Evolutionary conservation across 208 protist species (phyloP).

Genomic region (Leishmania turanica): DNA sequence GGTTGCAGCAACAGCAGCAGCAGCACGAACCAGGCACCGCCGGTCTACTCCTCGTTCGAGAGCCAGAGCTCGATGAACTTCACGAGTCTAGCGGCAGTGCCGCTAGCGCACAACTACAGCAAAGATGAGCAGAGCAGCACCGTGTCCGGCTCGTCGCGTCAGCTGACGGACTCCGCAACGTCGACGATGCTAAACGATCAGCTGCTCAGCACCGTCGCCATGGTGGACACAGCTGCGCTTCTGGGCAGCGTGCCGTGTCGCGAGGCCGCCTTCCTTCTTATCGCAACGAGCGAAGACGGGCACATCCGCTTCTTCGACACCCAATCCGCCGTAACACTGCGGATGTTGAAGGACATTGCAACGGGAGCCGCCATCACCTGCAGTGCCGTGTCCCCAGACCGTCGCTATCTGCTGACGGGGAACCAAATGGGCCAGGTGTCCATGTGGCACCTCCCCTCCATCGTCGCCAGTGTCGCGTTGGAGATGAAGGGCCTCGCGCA

Average conservation of each 20-base stretch:
- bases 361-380: constrained; percentile 84
- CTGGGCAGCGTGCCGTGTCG: constrained; percentile 20
- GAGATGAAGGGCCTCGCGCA: constrained; percentile 28
- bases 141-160: constrained; percentile 18
- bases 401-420: constrained; percentile 74
- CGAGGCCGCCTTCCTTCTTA: constrained; percentile 39
- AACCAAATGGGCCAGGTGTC: constrained; percentile 84
- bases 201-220: constrained; percentile 19
- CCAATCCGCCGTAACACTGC: constrained; percentile 44
- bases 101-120: constrained; percentile 24
- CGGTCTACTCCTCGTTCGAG: constrained; percentile 69
- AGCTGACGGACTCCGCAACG: constrained; percentile 15
- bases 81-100: constrained; percentile 76
- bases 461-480: constrained; percentile 57
- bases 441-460: constrained; percentile 84
- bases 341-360: constrained; percentile 67
- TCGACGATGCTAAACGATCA: constrained; percentile 22
- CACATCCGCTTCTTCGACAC: constrained; percentile 86
- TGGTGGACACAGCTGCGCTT: constrained; percentile 10
- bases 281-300: constrained; percentile 83
- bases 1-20: neutral
- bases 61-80: constrained; percentile 82
- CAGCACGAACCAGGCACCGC: constrained; percentile 40
- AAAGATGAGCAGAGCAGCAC: constrained; percentile 23
- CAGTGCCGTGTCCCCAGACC: constrained; percentile 69